phyloP scores from a whole-genome alignment of 176 grass and related monocot genomes.

The Eragrostis curvula region DNA sequence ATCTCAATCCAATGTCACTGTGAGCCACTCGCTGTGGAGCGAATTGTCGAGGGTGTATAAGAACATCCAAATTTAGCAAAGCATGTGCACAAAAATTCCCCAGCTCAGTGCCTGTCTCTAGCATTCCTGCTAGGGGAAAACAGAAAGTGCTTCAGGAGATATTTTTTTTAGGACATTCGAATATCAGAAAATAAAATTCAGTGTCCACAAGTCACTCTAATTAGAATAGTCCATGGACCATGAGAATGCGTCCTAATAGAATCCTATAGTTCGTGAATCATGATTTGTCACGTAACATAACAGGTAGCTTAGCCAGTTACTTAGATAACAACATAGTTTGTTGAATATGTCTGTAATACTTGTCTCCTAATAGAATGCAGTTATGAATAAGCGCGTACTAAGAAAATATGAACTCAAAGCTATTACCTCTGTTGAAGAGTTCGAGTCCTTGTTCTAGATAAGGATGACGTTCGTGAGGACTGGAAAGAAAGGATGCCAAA shows the following conservation, averaged over 20 bases:
- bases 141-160: neutral
- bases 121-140: slow-evolving; percentile 50
- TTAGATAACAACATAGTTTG: neutral
- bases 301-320: neutral
- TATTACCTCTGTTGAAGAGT: slow-evolving; percentile 60
- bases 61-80: slow-evolving; percentile 58
- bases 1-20: neutral
- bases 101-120: slow-evolving; percentile 54
- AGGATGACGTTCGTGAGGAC: slow-evolving; percentile 36
- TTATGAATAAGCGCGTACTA: no score
- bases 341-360: neutral
- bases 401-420: no score
- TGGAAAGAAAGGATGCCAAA: slow-evolving; percentile 60
- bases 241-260: neutral
- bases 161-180: neutral
- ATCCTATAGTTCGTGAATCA: neutral
- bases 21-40: neutral
- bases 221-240: neutral
- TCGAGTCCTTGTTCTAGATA: slow-evolving; percentile 56
- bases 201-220: neutral
- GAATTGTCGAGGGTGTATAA: slow-evolving; percentile 48
- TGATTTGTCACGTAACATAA: neutral
- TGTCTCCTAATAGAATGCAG: no score
- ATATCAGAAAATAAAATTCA: neutral
- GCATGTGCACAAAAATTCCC: slow-evolving; percentile 53